Percentiles rank a stretch among this genome's conserved stretches.
Evolutionary conservation across 352 stramenopile genomes (phyloP).

Genomic region (Pseudoperonospora humuli): DNA sequence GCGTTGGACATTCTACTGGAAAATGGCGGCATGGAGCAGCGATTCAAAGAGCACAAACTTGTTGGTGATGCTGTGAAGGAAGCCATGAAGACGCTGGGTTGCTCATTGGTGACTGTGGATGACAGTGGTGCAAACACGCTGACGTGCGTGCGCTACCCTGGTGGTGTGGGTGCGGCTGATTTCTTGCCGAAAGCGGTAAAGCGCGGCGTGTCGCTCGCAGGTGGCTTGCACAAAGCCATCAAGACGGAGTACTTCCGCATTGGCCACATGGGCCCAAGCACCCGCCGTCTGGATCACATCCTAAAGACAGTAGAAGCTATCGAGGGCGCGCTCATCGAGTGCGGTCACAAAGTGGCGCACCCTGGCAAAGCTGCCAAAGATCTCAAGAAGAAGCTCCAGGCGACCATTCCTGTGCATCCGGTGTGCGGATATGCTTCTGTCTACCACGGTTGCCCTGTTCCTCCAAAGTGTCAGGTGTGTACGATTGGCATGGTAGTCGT

Average conservation of each 20-base stretch:
- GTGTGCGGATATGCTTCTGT: conserved; percentile 29
- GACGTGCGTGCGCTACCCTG: conserved; percentile 67
- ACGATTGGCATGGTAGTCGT: conserved; percentile 48
- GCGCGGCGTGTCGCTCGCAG: conserved; percentile 63
- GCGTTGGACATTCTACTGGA: conserved; percentile 61
- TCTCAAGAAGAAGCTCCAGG: conserved; percentile 50
- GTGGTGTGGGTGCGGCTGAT: conserved; percentile 49
- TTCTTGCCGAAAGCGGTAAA: conserved; percentile 69
- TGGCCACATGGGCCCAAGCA: conserved; percentile 76
- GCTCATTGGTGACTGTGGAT: conserved; percentile 44
- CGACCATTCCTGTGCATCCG: conserved; percentile 43
- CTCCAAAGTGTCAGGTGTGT: conserved; percentile 61
- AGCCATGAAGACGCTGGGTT: conserved; percentile 55
- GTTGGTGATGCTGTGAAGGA: conserved; percentile 57
- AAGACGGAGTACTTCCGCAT: conserved; percentile 84
- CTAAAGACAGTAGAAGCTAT: conserved; percentile 70
- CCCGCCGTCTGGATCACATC: conserved; percentile 61
- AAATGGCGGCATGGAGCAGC: conserved; percentile 70
- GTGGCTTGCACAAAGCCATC: conserved; percentile 70
- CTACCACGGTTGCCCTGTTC: conserved; percentile 58
- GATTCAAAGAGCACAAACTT: conserved; percentile 58
- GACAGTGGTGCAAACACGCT: conserved; percentile 56
- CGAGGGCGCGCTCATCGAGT: conserved; percentile 62
- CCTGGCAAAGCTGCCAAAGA: conserved; percentile 44
- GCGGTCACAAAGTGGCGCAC: conserved; percentile 49